These are phyloP conservation scores for Solioccasus polychromus DNA, from an alignment of 768 basidiomycete species.

Conservation along the genomic window DNA sequence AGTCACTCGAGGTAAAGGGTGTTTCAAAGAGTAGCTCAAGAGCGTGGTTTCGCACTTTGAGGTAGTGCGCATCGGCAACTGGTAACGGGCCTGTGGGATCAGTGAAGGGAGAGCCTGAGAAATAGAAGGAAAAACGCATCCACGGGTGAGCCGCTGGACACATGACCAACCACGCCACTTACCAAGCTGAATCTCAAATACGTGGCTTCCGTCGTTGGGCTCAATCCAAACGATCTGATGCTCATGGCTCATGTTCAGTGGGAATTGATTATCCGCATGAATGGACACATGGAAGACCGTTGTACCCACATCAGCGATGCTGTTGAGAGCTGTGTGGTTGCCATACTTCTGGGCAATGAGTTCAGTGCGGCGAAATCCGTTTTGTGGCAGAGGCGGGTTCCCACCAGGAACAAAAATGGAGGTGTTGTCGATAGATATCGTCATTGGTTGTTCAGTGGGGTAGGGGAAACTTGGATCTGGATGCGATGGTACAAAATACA, in stretches of 20 bases:
- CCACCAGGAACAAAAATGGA: conserved; percentile 56
- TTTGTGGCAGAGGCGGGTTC: conserved; percentile 32
- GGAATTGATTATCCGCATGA: conserved; percentile 35
- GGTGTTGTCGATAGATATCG: conserved; percentile 53
- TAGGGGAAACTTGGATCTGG: conserved; percentile 13
- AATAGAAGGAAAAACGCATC: neutral
- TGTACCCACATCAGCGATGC: conserved; percentile 40
- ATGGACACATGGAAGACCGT: conserved; percentile 53
- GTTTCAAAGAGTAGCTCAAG: conserved; percentile 48
- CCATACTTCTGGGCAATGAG: conserved; percentile 48
- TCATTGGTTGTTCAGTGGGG: conserved; percentile 47
- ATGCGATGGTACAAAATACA: neutral
- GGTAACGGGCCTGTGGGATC: conserved; percentile 46
- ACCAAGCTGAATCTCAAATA: conserved; percentile 62
- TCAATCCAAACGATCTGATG: conserved; percentile 66
- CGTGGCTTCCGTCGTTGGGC: conserved; percentile 54
- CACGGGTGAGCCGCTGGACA: neutral
- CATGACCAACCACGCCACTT: conserved; percentile 8
- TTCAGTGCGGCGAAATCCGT: conserved; percentile 58
- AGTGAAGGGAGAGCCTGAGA: conserved; percentile 56
- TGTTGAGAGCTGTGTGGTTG: conserved; percentile 36
- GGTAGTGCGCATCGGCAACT: conserved; percentile 40
- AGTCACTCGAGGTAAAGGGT: conserved; percentile 40
- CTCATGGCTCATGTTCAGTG: conserved; percentile 55
- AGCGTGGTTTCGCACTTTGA: conserved; percentile 58